phyloP scores from a whole-genome alignment of 2,329 filamentous ascomycete species.

The Pezizomycotina sp. region DNA sequence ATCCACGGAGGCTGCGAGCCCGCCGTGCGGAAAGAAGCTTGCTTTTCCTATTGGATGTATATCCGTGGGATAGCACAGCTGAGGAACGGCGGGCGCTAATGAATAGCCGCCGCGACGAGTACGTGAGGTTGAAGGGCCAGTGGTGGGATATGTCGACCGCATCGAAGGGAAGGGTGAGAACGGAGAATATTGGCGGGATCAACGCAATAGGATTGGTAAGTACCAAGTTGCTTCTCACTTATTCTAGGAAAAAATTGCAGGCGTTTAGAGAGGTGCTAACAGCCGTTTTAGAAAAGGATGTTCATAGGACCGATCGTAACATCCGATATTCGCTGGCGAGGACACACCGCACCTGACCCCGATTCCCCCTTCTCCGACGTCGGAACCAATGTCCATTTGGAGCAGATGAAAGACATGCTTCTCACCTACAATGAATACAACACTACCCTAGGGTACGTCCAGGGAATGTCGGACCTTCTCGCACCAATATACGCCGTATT shows the following conservation, averaged over 20 bases:
- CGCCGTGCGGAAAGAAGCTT: conserved; percentile 92
- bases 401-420: conserved; percentile 98
- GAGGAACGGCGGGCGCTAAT: conserved; percentile 72
- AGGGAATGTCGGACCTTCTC: conserved; percentile 95
- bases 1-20: conserved; percentile 82
- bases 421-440: conserved; percentile 98
- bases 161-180: conserved; percentile 51
- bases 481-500: conserved; percentile 93
- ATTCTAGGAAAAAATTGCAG: neutral
- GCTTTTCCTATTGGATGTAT: conserved; percentile 81
- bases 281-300: conserved; percentile 67
- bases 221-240: conserved; percentile 15
- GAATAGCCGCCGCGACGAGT: conserved; percentile 78
- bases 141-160: conserved; percentile 83
- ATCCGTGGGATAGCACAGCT: conserved; percentile 77
- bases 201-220: conserved; percentile 81
- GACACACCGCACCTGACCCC: conserved; percentile 94
- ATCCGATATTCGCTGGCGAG: conserved; percentile 94
- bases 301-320: conserved; percentile 87
- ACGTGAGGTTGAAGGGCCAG: conserved; percentile 76
- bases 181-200: conserved; percentile 93
- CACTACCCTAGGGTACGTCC: conserved; percentile 84
- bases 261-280: conserved; percentile 6
- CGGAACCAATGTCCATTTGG: conserved; percentile 91
- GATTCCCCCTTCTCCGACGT: conserved; percentile 84